A percentile compares a stretch with the other conserved stretches of the same genome.
Conservation (phyloP, 176 grass and related monocot genomes). For the Tillandsia fasciculata region DNA sequence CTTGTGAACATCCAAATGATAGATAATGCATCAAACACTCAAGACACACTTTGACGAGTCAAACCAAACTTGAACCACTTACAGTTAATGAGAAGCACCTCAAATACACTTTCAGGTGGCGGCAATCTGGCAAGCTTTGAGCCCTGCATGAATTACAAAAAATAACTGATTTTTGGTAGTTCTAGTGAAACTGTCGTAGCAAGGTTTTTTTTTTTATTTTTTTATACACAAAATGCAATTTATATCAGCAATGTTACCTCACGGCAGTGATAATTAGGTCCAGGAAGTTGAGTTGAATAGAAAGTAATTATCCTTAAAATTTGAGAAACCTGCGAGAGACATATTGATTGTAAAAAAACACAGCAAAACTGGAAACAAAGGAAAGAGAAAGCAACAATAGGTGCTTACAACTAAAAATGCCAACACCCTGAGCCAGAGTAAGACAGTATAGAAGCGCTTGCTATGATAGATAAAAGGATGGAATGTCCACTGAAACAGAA, state of each 20-base stretch:
- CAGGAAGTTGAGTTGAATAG: conserved; percentile 93
- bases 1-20: neutral
- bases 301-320: conserved; percentile 94
- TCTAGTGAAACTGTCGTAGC: neutral
- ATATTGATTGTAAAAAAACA: conserved; percentile 18
- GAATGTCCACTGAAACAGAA: conserved; percentile 81
- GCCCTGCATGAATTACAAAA: conserved; percentile 41
- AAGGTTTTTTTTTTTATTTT: neutral
- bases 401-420: conserved; percentile 90
- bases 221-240: neutral
- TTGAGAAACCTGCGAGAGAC: conserved; percentile 60
- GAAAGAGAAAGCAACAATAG: conserved; percentile 11
- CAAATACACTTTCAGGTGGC: conserved; percentile 57
- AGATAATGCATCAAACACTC: too few species aligned
- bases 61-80: conserved; percentile 6
- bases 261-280: conserved; percentile 97
- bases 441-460: conserved; percentile 93
- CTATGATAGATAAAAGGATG: conserved; percentile 97
- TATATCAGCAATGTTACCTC: conserved; percentile 43
- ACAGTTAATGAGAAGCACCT: conserved; percentile 93
- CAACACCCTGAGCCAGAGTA: conserved; percentile 82
- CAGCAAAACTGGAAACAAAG: neutral
- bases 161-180: neutral
- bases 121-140: conserved; percentile 72
- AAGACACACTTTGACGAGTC: neutral